Evolutionary conservation across 352 stramenopile genomes (phyloP).

Genomic region (Phytophthora brassicae): DNA sequence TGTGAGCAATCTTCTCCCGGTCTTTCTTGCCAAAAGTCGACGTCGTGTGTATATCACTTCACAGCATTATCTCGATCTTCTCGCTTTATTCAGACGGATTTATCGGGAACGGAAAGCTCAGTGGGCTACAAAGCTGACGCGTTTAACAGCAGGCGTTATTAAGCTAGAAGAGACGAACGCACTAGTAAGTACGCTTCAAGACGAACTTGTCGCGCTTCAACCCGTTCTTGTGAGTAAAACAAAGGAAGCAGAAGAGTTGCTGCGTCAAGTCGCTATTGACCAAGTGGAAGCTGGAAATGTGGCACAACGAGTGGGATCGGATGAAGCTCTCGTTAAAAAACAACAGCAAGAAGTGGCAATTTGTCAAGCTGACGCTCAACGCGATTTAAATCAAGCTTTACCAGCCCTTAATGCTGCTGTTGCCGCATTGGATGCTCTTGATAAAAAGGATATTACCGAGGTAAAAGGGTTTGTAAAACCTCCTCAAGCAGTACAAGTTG

Average conservation of each 20-base stretch:
- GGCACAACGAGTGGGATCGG: constrained; percentile 49
- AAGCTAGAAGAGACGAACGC: constrained; percentile 77
- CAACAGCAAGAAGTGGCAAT: constrained; percentile 61
- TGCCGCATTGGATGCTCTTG: constrained; percentile 72
- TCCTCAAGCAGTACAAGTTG: constrained; percentile 76
- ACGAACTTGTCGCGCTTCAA: constrained; percentile 86
- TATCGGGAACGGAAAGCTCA: constrained; percentile 52
- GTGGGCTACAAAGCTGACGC: constrained; percentile 51
- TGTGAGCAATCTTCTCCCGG: constrained; percentile 13
- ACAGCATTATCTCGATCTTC: constrained; percentile 90
- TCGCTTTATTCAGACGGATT: constrained; percentile 84
- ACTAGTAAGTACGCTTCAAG: constrained; percentile 57
- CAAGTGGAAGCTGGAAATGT: constrained; percentile 54
- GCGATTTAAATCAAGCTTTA: constrained; percentile 70
- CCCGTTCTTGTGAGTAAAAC: constrained; percentile 66
- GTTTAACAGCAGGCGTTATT: constrained; percentile 61
- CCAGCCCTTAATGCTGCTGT: constrained; percentile 78
- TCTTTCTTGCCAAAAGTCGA: constrained; percentile 41
- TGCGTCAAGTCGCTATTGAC: constrained; percentile 62
- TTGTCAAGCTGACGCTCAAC: constrained; percentile 73
- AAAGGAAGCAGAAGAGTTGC: constrained; percentile 60
- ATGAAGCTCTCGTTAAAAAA: constrained; percentile 66
- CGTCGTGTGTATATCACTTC: constrained; percentile 70
- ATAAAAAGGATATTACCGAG: constrained; percentile 88
- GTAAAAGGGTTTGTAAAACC: constrained; percentile 88